Evolutionary conservation across 2,329 filamentous ascomycete genomes (phyloP), one percentile per base, ranked within the genome.

Genomic region (Colletotrichum tropicale): DNA sequence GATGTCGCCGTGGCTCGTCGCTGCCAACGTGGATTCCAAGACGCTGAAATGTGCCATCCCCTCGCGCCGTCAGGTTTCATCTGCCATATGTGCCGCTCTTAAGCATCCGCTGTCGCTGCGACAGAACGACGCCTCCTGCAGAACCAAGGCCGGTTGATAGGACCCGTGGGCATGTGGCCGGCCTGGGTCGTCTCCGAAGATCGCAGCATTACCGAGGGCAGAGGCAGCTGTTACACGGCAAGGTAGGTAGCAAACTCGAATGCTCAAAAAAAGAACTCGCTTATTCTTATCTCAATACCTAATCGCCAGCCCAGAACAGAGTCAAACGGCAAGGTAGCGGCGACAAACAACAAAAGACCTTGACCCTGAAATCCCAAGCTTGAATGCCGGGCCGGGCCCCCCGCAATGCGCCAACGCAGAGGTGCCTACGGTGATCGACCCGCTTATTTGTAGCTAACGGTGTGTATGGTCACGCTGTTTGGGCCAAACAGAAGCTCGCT

Each of bases 361-460:
- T 67, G 43, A 67, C 65, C 65, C 65, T 67, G 65, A 65, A 74
- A 65, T 18, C 56, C 65, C 55, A 70, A 70, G n/a, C 43, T 48
- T 48, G 43, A 48, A 48, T 38, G 32, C 67, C 66, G 66, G 71
- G 66, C 71, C 58, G 58, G 56, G 38, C 38, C 71, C 66, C 71
- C 71, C 71, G 34, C 58, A 58, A 70, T 64, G n/a, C 38, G 43
- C 65, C 43, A 67, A 67, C 65, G 65, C 65, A 67, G 28, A 34
- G 58, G 28, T 61, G 58, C 65, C 52, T 26, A 56, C 13, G 21
- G 24, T 66, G 16, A 55, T 55, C 38, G 64, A 52, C 64, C 36
- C 38, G 43, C 61, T 74, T 65, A 48, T 48, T 48, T 6, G 43
- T 48, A 58, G 56, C 43, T 73, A 75, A 71, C 21, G 36, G 24